phyloP scores from a whole-genome alignment of 2,329 filamentous ascomycete species.

The Epichloe hybrida region DNA sequence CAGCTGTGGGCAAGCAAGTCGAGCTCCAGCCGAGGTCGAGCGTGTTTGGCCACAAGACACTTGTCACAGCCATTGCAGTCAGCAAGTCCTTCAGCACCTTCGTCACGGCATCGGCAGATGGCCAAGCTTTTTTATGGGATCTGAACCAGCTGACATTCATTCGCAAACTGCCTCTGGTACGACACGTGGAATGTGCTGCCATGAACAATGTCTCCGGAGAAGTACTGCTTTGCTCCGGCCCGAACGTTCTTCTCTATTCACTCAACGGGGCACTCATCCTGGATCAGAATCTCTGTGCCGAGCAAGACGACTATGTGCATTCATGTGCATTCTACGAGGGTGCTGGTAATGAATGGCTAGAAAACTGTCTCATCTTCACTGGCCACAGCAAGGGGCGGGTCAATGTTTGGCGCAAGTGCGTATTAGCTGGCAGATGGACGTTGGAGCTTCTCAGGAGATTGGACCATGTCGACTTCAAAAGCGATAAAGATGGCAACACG shows the following conservation, averaged over 20 bases:
- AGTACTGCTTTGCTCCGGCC: slow-evolving; percentile 70
- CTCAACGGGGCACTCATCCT: slow-evolving; percentile 77
- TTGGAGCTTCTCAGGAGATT: slow-evolving; percentile 69
- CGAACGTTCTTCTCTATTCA: slow-evolving; percentile 65
- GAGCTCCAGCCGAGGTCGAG: slow-evolving; percentile 69
- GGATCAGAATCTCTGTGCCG: slow-evolving; percentile 63
- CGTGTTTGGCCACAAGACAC: slow-evolving; percentile 79
- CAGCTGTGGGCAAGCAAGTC: slow-evolving; percentile 50
- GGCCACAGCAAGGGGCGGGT: slow-evolving; percentile 75
- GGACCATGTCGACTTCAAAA: slow-evolving; percentile 60
- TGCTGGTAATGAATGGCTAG: slow-evolving; percentile 78
- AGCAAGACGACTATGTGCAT: slow-evolving; percentile 61
- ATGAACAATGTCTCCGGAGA: slow-evolving; percentile 90
- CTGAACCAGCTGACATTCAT: slow-evolving; percentile 83
- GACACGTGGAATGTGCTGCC: slow-evolving; percentile 55
- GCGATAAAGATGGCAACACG: slow-evolving; percentile 42
- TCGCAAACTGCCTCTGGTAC: slow-evolving; percentile 50
- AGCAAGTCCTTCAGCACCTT: slow-evolving; percentile 82
- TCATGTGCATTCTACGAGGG: slow-evolving; percentile 91
- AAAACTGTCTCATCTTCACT: slow-evolving; percentile 75
- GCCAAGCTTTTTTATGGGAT: slow-evolving; percentile 83
- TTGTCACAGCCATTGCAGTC: slow-evolving; percentile 70
- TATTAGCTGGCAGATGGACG: slow-evolving; percentile 50
- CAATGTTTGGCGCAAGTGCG: slow-evolving; percentile 56
- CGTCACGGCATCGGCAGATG: slow-evolving; percentile 69